Evolutionary conservation across 345 rosid species (phyloP).

Genomic region (Brassica juncea): DNA sequence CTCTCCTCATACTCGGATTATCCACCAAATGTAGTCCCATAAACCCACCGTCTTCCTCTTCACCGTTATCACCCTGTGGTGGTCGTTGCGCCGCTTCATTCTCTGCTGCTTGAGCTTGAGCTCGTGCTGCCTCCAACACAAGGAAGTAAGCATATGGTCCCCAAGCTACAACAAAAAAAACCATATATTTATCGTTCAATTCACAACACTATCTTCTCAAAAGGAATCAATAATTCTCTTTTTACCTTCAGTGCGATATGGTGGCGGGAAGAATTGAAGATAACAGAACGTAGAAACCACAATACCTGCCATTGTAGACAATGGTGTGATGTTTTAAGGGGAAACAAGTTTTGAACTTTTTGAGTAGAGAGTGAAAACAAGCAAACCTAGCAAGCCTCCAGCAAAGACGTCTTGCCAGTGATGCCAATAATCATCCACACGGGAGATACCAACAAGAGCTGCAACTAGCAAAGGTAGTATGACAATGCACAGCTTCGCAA

Average conservation of each 20-base stretch:
- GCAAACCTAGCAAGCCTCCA: neutral
- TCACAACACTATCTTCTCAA: neutral
- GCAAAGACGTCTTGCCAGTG: conserved; percentile 1
- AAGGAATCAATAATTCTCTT: neutral
- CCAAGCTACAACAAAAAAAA: neutral
- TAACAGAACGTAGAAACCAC: conserved; percentile 2
- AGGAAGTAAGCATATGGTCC: neutral
- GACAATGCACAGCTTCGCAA: neutral
- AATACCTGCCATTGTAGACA: neutral
- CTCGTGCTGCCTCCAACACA: neutral
- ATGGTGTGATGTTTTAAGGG: neutral
- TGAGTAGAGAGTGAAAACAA: neutral
- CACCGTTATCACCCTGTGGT: neutral
- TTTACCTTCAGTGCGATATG: neutral
- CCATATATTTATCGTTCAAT: neutral
- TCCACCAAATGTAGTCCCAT: neutral
- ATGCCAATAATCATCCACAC: neutral
- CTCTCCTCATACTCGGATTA: neutral
- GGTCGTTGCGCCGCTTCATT: neutral
- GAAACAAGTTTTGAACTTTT: neutral
- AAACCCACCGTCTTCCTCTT: neutral
- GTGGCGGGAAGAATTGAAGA: neutral
- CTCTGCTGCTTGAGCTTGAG: neutral
- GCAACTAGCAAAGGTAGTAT: neutral
- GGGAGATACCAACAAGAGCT: neutral